Base-by-base conservation (phyloP, 2,329 filamentous ascomycete species). In the Beauveria bassiana region DNA sequence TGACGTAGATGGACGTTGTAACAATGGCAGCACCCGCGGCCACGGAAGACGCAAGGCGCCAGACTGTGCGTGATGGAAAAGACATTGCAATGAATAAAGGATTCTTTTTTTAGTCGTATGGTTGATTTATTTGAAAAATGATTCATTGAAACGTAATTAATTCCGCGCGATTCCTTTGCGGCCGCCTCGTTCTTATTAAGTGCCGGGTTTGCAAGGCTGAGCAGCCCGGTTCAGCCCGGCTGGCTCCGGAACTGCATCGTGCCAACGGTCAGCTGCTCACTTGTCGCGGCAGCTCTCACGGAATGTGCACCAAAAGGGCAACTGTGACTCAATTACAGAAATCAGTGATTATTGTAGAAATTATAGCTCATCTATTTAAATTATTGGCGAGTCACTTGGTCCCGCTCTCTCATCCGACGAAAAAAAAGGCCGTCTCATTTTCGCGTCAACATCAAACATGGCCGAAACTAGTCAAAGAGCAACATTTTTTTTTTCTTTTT, bases 261-360 rank as follows among this genome's bases (percentile, higher is more conserved):
- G 47, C 18, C 12, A 34, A 14, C 7, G n/a, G 57, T 59, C 57
- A 59, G 34, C 47, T 52, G 57, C 38, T 24, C 40, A 26, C 38
- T 45, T 52, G 14, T 8, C 47, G 34, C 34, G 26, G 38, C 38
- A 31, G 43, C 38, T 47, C 6, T 51, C 18, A 6, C 24, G 46
- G 46, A 43, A 59, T 22, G 3, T 12, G 34, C 34, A 34, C 56
- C 9, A 59, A 59, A 28, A 26, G 10, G 57, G 57, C 57, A 52
- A 45, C 20, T 52, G 24, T 59, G 57, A 59, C 57, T 59, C 57
- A 59, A 46, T 38, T 59, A 45, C 26, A 38, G 22, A 22, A 22
- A 46, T 52, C 34, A 59, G 10, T 45, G 24, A 59, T 45, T 45
- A 52, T 59, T 40, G 47, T 49, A 18, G 52, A 40, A n/a, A 12